These are phyloP conservation scores for Miamiensis avidus DNA, from an alignment of 169 alveolate genomes.

Conservation along the genomic window DNA sequence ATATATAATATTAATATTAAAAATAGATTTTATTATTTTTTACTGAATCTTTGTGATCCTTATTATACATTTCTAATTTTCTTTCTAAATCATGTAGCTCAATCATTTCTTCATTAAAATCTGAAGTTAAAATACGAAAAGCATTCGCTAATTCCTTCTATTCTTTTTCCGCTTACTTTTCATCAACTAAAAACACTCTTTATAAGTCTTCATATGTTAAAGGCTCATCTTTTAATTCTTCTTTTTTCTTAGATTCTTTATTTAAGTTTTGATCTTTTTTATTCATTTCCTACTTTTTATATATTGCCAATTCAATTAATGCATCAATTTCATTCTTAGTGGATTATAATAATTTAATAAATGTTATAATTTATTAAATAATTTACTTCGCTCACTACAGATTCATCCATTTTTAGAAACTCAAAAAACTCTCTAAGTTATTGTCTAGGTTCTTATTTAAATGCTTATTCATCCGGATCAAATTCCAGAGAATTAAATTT, in stretches of 20 bases:
- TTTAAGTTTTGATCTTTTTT: conserved; percentile 9
- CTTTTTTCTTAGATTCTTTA: not conserved
- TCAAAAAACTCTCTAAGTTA: conserved; percentile 26
- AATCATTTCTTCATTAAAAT: not conserved
- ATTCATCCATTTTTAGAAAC: conserved; percentile 8
- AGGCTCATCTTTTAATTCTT: not conserved
- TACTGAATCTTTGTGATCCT: not conserved
- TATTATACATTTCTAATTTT: too few species aligned
- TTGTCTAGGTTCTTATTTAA: conserved; percentile 5
- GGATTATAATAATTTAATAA: too few species aligned
- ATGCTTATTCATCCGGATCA: not conserved
- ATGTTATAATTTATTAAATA: too few species aligned
- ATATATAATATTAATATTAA: too few species aligned
- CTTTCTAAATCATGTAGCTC: not conserved
- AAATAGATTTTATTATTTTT: too few species aligned
- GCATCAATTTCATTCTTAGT: conserved; percentile 21
- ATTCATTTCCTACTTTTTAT: not conserved
- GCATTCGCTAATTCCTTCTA: not conserved
- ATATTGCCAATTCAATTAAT: conserved; percentile 15
- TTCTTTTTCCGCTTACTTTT: not conserved
- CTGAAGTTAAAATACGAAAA: not conserved
- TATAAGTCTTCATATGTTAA: not conserved
- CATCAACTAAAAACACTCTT: not conserved
- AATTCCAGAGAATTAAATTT: too few species aligned
- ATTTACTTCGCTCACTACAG: conserved; percentile 12